Base-by-base conservation (phyloP, 169 alveolate genomes). In the Plasmodium sp. region DNA sequence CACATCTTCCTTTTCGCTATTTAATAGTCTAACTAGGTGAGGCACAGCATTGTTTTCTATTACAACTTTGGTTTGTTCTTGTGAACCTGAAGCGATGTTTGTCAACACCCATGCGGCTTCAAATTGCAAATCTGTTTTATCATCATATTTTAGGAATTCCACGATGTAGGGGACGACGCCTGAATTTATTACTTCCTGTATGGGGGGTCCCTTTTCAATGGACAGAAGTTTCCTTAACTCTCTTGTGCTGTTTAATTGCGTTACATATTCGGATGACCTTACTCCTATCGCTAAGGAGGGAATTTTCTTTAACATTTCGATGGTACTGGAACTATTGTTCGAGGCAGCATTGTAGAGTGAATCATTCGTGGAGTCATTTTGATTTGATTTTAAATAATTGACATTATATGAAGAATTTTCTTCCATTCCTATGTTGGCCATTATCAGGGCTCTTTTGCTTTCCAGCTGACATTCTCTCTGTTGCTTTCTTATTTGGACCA, bases 41-140 rank as follows among this genome's bases (percentile, higher is more conserved):
- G 99, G 98, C 48, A 97, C 97, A 18, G 98, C 97, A 72, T 97
- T 95, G 91, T 93, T 92, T 81, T 98, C 99, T 2, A 98, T 96
- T 2, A 98, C 97, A 10, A 96, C 99, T 94, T 97, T 95, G 22
- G 99, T 98, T 82, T 99, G 99, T 83, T 98, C 99, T 54, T 97
- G 98, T n/a, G 99, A 97, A 27, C 99, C 99, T 51, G 99, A 97
- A 5, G 99, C 99, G 33, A 99, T 97, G 93, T 99, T 99, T 9
- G 99, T 99, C 81, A 99, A 96, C 18, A 99, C 99, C 99, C 99
- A 98, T 12, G 99, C 98, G 6, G 99, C 99, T 94, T 99, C 99
- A 94, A 99, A 99, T 96, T 99, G 99, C 77, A 99, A 96, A 79
- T 99, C 99, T 1, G 99, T 99, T 34, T 98, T 97, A 85, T 97